Evolutionary conservation across 1,284 basidiomycete genomes (phyloP).

Genomic region (Sanguinoderma infundibulare): DNA sequence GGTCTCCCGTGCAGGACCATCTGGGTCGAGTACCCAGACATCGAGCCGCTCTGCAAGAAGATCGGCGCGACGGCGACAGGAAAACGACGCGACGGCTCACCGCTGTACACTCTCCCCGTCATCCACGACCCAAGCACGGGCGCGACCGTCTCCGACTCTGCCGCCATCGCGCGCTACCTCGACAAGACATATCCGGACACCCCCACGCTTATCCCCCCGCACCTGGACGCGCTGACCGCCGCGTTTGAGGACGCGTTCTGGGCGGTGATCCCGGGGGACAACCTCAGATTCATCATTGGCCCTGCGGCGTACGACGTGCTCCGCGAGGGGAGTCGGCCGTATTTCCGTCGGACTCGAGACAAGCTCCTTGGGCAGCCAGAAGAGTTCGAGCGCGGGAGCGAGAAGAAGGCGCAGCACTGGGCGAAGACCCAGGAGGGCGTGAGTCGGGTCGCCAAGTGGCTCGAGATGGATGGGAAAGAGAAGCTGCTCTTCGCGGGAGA

Average conservation of each 20-base stretch:
- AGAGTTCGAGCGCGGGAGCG: conserved; percentile 36
- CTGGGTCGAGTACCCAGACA: conserved; percentile 43
- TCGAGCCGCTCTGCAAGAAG: conserved; percentile 33
- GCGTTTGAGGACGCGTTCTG: conserved; percentile 36
- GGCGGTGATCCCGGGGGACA: background rate
- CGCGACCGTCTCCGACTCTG: conserved; percentile 36
- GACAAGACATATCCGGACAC: conserved; percentile 38
- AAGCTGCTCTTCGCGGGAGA: conserved; percentile 32
- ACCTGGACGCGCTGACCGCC: conserved; percentile 34
- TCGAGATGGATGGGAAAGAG: conserved; percentile 34
- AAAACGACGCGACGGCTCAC: conserved; percentile 26
- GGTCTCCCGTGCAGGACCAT: conserved; percentile 38
- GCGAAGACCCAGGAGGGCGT: conserved; percentile 34
- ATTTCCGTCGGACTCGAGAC: conserved; percentile 43
- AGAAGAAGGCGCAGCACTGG: conserved; percentile 35
- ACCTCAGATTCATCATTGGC: conserved; percentile 19
- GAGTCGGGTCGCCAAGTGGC: conserved; percentile 35
- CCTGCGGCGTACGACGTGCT: conserved; percentile 31
- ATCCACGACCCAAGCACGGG: conserved; percentile 35
- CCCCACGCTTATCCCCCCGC: conserved; percentile 29
- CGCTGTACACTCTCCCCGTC: conserved; percentile 40
- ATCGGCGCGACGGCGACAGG: conserved; percentile 34
- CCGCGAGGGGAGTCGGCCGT: conserved; percentile 38
- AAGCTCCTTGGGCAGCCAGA: conserved; percentile 39
- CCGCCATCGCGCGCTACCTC: conserved; percentile 38